Conservation (phyloP, 2,329 filamentous ascomycete species). For the Chrysoporthe deuterocubensis region DNA sequence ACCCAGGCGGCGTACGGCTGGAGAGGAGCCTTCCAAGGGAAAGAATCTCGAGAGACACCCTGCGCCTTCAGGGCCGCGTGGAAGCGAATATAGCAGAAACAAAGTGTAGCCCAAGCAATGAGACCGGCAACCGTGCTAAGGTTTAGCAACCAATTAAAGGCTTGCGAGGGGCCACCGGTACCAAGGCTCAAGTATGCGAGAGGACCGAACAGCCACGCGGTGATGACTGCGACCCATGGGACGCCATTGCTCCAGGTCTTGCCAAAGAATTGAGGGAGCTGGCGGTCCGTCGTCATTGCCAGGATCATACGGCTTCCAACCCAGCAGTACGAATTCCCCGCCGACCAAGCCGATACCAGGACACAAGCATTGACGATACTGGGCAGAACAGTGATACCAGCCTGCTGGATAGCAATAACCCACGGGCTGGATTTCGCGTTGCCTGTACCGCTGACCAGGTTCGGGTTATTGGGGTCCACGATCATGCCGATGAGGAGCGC, state of each 20-base stretch:
- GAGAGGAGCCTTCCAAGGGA: conserved; percentile 36
- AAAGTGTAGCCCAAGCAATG: conserved; percentile 41
- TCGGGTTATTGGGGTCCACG: conserved; percentile 26
- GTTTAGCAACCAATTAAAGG: conserved; percentile 61
- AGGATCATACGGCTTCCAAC: conserved; percentile 67
- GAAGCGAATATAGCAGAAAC: conserved; percentile 39
- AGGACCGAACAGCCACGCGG: conserved; percentile 62
- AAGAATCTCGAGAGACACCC: conserved; percentile 40
- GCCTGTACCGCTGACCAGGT: conserved; percentile 24
- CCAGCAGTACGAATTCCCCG: conserved; percentile 47
- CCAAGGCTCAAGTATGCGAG: conserved; percentile 54
- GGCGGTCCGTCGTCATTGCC: conserved; percentile 68
- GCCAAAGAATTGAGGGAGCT: conserved; percentile 66
- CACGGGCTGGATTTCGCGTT: conserved; percentile 32
- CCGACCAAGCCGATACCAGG: conserved; percentile 44
- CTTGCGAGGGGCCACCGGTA: conserved; percentile 49
- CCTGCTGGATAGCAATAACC: conserved; percentile 34
- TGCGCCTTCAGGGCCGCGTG: conserved; percentile 45
- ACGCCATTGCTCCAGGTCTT: conserved; percentile 65
- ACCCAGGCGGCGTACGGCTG: conserved; percentile 48
- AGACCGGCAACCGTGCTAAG: conserved; percentile 49
- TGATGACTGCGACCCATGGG: conserved; percentile 58
- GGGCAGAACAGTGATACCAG: conserved; percentile 29
- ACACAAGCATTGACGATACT: conserved; percentile 34
- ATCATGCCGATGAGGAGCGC: conserved; percentile 30